phyloP scores from a whole-genome alignment of 2,329 filamentous ascomycete genomes.

The Penicillium digitatum region DNA sequence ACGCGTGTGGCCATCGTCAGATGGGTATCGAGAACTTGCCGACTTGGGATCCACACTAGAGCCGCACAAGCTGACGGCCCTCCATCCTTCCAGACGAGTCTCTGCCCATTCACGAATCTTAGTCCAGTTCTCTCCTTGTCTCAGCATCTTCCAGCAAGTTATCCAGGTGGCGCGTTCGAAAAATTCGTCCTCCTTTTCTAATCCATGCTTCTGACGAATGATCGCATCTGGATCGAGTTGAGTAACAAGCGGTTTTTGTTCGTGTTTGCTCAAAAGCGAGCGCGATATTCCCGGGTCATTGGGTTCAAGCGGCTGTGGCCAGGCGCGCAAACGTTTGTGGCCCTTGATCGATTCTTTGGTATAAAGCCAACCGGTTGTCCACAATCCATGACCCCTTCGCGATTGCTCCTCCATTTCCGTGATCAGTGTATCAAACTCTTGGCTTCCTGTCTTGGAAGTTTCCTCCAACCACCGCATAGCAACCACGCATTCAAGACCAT shows the following conservation, averaged over 20 bases:
- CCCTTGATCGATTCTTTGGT: slow-evolving; percentile 87
- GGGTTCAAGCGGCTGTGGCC: slow-evolving; percentile 62
- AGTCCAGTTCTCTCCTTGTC: slow-evolving; percentile 70
- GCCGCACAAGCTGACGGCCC: slow-evolving; percentile 75
- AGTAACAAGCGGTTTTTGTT: slow-evolving; percentile 66
- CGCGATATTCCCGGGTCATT: slow-evolving; percentile 55
- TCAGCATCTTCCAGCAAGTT: slow-evolving; percentile 88
- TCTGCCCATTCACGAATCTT: slow-evolving; percentile 82
- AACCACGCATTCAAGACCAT: slow-evolving; percentile 71
- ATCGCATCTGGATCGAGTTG: slow-evolving; percentile 88
- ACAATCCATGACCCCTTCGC: slow-evolving; percentile 70
- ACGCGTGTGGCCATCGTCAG: slow-evolving; percentile 38
- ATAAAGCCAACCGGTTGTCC: slow-evolving; percentile 87
- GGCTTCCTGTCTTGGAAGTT: slow-evolving; percentile 63
- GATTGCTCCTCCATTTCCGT: slow-evolving; percentile 71
- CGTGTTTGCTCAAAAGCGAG: slow-evolving; percentile 55
- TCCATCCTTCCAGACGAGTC: slow-evolving; percentile 82
- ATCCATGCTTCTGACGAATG: slow-evolving; percentile 69
- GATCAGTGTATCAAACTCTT: slow-evolving; percentile 71
- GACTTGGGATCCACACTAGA: slow-evolving; percentile 33
- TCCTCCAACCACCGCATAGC: slow-evolving; percentile 84
- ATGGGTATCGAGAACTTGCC: slow-evolving; percentile 28
- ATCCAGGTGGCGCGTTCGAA: slow-evolving; percentile 91
- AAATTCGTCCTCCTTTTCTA: slow-evolving; percentile 79
- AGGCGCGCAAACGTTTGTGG: slow-evolving; percentile 72